phyloP scores from a whole-genome alignment of 768 basidiomycete genomes.

The Peribolospora kevripleyi region DNA sequence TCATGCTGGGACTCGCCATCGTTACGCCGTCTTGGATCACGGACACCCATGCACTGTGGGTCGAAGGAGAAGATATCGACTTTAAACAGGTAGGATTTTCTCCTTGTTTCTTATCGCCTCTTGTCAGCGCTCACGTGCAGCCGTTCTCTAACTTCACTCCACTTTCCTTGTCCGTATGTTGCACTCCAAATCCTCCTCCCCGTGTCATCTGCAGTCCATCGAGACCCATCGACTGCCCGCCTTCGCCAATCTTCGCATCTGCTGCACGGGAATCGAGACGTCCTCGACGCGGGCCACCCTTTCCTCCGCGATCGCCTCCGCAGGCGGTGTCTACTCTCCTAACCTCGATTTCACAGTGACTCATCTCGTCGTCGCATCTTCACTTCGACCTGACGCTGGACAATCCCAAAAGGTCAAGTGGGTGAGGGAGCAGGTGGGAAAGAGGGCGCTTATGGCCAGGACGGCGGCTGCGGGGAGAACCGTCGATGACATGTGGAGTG shows the following conservation, averaged over 20 bases:
- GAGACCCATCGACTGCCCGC: constrained; percentile 39
- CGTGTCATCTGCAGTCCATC: constrained; percentile 27
- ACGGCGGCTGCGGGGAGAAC: no score
- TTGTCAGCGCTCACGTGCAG: no score
- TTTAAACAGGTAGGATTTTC: constrained; percentile 22
- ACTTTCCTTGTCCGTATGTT: neutral
- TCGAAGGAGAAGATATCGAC: constrained; percentile 47
- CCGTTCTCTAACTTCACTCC: no score
- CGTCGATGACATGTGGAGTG: no score
- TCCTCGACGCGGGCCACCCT: constrained; percentile 37
- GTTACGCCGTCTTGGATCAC: constrained; percentile 51
- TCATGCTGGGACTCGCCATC: constrained; percentile 57
- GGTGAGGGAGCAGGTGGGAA: constrained; percentile 33
- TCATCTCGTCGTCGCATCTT: constrained; percentile 35
- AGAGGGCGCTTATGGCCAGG: constrained; percentile 17
- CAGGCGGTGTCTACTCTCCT: constrained; percentile 48
- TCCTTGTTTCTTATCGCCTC: no score
- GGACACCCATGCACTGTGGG: constrained; percentile 55
- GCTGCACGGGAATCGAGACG: constrained; percentile 44
- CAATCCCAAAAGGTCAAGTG: constrained; percentile 47
- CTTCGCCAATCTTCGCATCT: constrained; percentile 45
- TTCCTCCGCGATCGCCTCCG: constrained; percentile 31
- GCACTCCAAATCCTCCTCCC: neutral
- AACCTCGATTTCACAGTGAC: constrained; percentile 57
- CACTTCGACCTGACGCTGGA: constrained; percentile 42